Evolutionary conservation across 1,284 basidiomycete species (phyloP).

Genomic region (Cryptococcus wingfieldii): DNA sequence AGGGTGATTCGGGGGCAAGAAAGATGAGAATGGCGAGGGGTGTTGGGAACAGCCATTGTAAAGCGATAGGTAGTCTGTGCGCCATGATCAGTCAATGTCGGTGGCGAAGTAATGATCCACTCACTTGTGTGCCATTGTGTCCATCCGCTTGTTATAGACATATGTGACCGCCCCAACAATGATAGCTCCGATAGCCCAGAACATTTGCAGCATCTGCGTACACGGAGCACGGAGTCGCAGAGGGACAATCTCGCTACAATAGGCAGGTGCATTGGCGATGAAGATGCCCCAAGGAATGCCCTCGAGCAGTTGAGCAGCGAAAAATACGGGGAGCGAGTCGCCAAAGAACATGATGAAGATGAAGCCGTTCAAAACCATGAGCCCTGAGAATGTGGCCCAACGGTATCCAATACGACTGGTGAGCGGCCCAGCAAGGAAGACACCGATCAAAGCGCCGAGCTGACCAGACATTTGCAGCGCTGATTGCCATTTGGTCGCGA

Average conservation of each 20-base stretch:
- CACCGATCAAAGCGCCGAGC: slow-evolving; percentile 38
- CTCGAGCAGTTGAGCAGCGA: slow-evolving; percentile 28
- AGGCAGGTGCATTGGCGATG: slow-evolving; percentile 29
- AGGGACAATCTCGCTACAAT: slow-evolving; percentile 34
- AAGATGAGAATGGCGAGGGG: slow-evolving; percentile 30
- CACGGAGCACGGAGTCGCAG: slow-evolving; percentile 26
- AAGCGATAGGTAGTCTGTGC: slow-evolving; percentile 26
- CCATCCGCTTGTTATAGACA: slow-evolving; percentile 16
- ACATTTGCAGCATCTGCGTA: slow-evolving; percentile 35
- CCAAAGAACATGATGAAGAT: slow-evolving; percentile 31
- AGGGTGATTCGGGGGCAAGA: slow-evolving; percentile 18
- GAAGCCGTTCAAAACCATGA: slow-evolving; percentile 17
- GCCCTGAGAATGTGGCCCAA: slow-evolving; percentile 29
- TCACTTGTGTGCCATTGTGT: slow-evolving; percentile 23
- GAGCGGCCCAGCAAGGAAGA: slow-evolving; percentile 39
- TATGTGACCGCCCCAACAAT: slow-evolving; percentile 38
- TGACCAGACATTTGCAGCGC: slow-evolving; percentile 29
- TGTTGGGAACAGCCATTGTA: slow-evolving; percentile 42
- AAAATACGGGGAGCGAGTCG: slow-evolving; percentile 31
- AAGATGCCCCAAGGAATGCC: slow-evolving; percentile 36
- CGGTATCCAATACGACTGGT: slow-evolving; percentile 33
- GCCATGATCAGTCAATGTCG: neutral
- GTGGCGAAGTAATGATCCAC: slow-evolving; percentile 1
- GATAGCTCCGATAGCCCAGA: slow-evolving; percentile 40
- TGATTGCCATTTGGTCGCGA: slow-evolving; percentile 33